Percentiles rank a stretch among this genome's conserved stretches.
Conservation (phyloP, 2,329 filamentous ascomycete genomes). For the Scedosporium minutisporum region DNA sequence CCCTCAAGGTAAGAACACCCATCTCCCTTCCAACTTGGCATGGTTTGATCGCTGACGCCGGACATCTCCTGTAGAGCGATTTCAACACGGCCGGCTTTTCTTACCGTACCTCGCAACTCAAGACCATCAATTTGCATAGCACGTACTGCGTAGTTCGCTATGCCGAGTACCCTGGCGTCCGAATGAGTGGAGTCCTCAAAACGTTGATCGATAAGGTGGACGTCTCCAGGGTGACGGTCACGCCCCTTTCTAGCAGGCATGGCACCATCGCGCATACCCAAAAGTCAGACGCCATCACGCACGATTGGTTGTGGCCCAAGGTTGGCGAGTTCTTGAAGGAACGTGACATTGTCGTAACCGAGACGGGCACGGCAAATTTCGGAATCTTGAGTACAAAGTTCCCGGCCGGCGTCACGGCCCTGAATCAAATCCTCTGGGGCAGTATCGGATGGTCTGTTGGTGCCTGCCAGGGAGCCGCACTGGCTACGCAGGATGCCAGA, state of each 20-base stretch:
- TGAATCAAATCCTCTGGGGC: constrained; percentile 71
- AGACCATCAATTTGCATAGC: constrained; percentile 74
- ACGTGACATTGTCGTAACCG: constrained; percentile 72
- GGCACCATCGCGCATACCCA: background rate
- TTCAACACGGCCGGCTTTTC: constrained; percentile 80
- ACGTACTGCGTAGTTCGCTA: constrained; percentile 64
- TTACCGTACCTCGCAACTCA: constrained; percentile 66
- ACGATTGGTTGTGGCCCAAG: constrained; percentile 69
- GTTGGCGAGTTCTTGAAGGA: constrained; percentile 62
- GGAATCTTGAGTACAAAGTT: constrained; percentile 81
- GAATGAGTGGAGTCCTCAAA: constrained; percentile 68
- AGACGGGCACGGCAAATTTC: constrained; percentile 82
- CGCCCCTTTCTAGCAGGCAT: constrained; percentile 18
- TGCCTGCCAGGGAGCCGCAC: constrained; percentile 54
- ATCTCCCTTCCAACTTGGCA: background rate
- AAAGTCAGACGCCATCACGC: constrained; percentile 41
- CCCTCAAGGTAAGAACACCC: constrained; percentile 36
- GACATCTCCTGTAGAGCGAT: constrained; percentile 43
- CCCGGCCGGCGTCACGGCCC: constrained; percentile 64
- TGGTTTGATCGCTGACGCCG: no score
- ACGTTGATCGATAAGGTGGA: constrained; percentile 56
- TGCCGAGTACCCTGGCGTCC: constrained; percentile 67
- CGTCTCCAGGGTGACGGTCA: constrained; percentile 39
- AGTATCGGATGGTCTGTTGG: constrained; percentile 53
- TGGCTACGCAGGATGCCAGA: constrained; percentile 58